phyloP scores from a whole-genome alignment of 1,139 yeast species.

The Saccharomyces hybrid region DNA sequence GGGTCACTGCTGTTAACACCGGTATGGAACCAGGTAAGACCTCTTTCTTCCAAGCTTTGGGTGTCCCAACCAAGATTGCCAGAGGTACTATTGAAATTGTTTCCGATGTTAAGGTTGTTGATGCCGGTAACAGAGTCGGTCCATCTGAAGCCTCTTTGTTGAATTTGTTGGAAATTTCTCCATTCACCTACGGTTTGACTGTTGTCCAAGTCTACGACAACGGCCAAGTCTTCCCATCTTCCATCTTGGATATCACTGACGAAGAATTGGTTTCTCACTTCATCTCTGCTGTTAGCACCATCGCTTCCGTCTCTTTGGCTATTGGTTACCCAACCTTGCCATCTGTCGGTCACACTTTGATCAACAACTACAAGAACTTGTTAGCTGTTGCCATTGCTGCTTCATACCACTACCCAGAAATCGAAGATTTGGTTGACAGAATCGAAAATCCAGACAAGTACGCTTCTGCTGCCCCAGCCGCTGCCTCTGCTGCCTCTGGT shows the following conservation, averaged over 20 bases:
- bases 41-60: constrained; percentile 99
- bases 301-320: constrained; percentile 95
- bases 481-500: constrained; percentile 61
- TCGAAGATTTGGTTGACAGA: constrained; percentile 98
- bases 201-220: constrained; percentile 96
- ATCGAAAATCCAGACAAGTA: constrained; percentile 99
- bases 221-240: constrained; percentile 95
- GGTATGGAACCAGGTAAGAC: constrained; percentile 99
- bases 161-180: constrained; percentile 99
- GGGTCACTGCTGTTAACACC: constrained; percentile 98
- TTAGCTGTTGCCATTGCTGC: constrained; percentile 97
- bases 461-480: constrained; percentile 92
- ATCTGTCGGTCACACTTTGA: constrained; percentile 97
- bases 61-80: constrained; percentile 99
- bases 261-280: constrained; percentile 92
- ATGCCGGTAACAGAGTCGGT: constrained; percentile 83
- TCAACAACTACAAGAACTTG: constrained; percentile 98
- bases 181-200: constrained; percentile 97
- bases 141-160: constrained; percentile 98
- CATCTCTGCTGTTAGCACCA: constrained; percentile 83
- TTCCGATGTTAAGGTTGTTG: constrained; percentile 92
- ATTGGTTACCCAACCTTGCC: constrained; percentile 99
- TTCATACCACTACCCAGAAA: constrained; percentile 98
- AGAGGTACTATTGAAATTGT: constrained; percentile 99
- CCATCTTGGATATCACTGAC: constrained; percentile 96